phyloP scores from a whole-genome alignment of 2,329 filamentous ascomycete genomes.

The Sporothrix phasma region DNA sequence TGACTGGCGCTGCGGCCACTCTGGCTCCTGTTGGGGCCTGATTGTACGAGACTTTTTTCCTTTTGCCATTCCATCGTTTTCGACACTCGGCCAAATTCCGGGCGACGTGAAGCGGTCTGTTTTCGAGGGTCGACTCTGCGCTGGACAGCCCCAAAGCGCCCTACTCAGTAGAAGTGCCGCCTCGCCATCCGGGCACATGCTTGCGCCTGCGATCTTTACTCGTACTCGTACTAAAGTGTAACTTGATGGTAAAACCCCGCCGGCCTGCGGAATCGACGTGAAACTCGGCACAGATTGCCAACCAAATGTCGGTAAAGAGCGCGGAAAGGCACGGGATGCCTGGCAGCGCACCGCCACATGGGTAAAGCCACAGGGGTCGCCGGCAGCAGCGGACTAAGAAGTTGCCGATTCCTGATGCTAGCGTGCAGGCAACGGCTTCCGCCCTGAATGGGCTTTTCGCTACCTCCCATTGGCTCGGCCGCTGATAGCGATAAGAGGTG shows the following conservation, averaged over 20 bases:
- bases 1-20: background rate
- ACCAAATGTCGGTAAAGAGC: conserved; percentile 12
- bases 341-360: conserved; percentile 5
- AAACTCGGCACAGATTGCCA: background rate
- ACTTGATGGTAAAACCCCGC: background rate
- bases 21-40: background rate
- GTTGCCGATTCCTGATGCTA: background rate
- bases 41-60: background rate
- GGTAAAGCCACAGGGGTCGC: background rate
- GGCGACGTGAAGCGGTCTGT: conserved; percentile 12
- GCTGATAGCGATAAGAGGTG: background rate
- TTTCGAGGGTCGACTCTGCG: conserved; percentile 1
- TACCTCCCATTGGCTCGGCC: background rate
- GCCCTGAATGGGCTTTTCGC: background rate
- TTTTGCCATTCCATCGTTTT: background rate
- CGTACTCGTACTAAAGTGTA: background rate
- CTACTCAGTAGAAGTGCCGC: background rate
- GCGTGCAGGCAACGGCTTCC: conserved; percentile 4
- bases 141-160: background rate
- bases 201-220: too few species aligned
- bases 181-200: background rate
- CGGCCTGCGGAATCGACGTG: background rate
- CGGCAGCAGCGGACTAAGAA: background rate
- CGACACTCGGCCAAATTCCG: conserved; percentile 12
- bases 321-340: conserved; percentile 15